Evolutionary conservation across 352 stramenopile genomes (phyloP).

Genomic region (Phytophthora agathidicida): DNA sequence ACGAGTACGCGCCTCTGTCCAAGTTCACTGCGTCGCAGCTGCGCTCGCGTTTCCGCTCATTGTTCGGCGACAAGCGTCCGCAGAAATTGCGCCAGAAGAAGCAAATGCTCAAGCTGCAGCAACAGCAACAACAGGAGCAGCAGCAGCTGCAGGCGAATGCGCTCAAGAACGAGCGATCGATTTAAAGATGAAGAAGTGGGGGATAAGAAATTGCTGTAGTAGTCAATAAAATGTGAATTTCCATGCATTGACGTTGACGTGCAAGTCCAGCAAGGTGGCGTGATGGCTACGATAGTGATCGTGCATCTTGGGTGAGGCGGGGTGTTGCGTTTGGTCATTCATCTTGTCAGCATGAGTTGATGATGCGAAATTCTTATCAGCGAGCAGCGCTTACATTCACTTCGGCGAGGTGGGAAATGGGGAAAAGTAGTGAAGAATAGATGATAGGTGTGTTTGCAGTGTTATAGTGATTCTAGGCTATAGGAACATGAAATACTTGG

Average conservation of each 20-base stretch:
- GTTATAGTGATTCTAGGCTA: slow-evolving; percentile 24
- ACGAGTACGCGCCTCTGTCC: slow-evolving; percentile 69
- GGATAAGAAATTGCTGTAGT: slow-evolving; percentile 30
- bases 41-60: slow-evolving; percentile 75
- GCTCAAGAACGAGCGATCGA: slow-evolving; percentile 39
- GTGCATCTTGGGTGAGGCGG: background rate
- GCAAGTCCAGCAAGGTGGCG: slow-evolving; percentile 6
- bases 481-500: slow-evolving; percentile 33
- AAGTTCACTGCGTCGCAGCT: slow-evolving; percentile 83
- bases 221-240: slow-evolving; percentile 40
- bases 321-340: no score
- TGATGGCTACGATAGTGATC: background rate
- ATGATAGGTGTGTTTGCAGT: slow-evolving; percentile 10
- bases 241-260: background rate
- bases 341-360: no score
- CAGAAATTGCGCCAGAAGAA: slow-evolving; percentile 75
- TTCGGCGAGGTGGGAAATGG: background rate
- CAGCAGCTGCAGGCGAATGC: slow-evolving; percentile 25
- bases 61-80: slow-evolving; percentile 80
- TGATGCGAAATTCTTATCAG: no score
- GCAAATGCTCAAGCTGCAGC: slow-evolving; percentile 63
- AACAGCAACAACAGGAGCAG: slow-evolving; percentile 42
- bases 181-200: slow-evolving; percentile 15
- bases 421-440: slow-evolving; percentile 2
- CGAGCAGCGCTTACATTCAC: slow-evolving; percentile 1